Evolutionary conservation across 352 stramenopile genomes (phyloP).

Genomic region (Pythium dissimile): DNA sequence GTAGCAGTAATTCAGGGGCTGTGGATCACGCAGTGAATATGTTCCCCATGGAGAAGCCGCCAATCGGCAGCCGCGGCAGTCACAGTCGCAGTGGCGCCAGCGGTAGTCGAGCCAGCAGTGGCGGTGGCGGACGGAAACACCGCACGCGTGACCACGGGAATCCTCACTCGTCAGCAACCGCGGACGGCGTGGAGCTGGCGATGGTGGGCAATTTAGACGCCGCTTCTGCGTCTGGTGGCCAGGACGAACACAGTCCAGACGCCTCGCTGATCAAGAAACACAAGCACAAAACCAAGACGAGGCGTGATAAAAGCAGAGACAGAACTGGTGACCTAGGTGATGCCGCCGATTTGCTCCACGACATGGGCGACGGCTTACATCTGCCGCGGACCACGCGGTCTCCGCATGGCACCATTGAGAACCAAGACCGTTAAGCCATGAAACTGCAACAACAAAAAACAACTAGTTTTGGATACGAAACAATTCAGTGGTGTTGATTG

Average conservation of each 20-base stretch:
- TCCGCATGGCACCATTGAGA: slow-evolving; percentile 1
- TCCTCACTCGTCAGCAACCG: background rate
- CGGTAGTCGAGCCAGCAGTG: slow-evolving; percentile 12
- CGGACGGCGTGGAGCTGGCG: background rate
- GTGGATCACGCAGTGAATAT: background rate
- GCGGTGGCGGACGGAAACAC: slow-evolving; percentile 14
- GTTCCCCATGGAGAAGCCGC: slow-evolving; percentile 25
- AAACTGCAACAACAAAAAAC: no score
- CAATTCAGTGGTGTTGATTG: background rate
- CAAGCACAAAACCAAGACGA: slow-evolving; percentile 64
- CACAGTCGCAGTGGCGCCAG: background rate
- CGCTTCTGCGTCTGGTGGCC: background rate
- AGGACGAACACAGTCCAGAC: slow-evolving; percentile 14
- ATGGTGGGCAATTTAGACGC: background rate
- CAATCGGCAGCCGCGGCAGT: slow-evolving; percentile 17
- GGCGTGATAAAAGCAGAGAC: slow-evolving; percentile 40
- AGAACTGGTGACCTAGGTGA: slow-evolving; percentile 26
- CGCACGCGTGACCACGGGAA: background rate
- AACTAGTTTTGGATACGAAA: no score
- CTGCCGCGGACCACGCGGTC: slow-evolving; percentile 13
- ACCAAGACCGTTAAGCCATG: slow-evolving; percentile 13
- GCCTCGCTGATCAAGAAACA: slow-evolving; percentile 35
- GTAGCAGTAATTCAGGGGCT: no score
- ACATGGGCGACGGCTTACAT: slow-evolving; percentile 20
- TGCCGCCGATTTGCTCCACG: slow-evolving; percentile 15